A percentile compares a stretch with the other conserved stretches of the same genome.
Conservation (phyloP, 2,329 filamentous ascomycete species). For the Penicillium sp. region DNA sequence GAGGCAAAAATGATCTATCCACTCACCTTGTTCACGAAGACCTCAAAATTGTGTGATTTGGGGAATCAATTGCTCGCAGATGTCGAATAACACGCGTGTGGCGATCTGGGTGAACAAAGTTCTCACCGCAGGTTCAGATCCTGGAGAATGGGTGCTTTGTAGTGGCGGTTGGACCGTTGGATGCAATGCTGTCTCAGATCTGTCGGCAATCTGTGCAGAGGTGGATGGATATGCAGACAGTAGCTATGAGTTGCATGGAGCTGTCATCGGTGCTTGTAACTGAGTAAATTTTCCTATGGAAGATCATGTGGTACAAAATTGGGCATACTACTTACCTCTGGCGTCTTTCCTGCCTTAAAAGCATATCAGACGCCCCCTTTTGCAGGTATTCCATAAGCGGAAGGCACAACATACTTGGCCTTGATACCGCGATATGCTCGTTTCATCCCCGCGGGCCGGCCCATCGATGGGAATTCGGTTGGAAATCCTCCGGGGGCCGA, state of each 20-base stretch:
- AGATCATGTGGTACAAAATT: too few relatives aligned
- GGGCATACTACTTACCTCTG: too few relatives aligned
- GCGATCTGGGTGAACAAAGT: neutral
- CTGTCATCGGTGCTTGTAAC: neutral
- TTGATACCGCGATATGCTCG: slow-evolving; percentile 8
- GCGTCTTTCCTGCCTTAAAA: slow-evolving; percentile 1
- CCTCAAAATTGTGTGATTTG: neutral
- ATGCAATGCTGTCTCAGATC: slow-evolving; percentile 28
- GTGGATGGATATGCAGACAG: neutral
- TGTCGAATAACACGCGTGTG: neutral
- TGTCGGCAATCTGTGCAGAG: slow-evolving; percentile 6
- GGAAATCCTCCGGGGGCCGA: slow-evolving; percentile 3
- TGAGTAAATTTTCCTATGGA: too few relatives aligned
- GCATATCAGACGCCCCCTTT: neutral
- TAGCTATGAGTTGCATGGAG: neutral
- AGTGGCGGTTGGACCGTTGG: slow-evolving; percentile 13
- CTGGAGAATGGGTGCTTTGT: neutral
- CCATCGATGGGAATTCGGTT: neutral
- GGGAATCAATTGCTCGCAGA: slow-evolving; percentile 3
- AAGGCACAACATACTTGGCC: neutral
- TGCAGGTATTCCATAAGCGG: neutral
- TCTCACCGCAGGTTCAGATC: slow-evolving; percentile 5
- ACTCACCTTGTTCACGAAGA: neutral
- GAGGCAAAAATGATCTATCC: too few relatives aligned
- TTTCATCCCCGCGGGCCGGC: slow-evolving; percentile 4